Evolutionary conservation across 148 eudicot species (phyloP), one percentile per base, ranked within the genome.

Genomic region (Rhododendron molle): DNA sequence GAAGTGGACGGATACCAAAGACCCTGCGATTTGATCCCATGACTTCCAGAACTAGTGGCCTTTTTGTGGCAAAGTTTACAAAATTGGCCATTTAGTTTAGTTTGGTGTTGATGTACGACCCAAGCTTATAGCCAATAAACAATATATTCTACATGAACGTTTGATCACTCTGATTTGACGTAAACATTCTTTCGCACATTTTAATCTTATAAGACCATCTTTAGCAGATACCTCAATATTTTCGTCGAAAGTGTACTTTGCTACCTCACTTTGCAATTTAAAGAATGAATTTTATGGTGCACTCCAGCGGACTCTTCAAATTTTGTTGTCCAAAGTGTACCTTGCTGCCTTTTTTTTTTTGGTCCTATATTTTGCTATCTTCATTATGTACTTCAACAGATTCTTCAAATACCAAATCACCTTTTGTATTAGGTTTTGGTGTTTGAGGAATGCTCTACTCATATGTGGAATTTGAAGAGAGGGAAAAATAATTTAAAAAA

Each of bases 11-110:
- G 65, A 52, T 95, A 89, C 91, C 92, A 50, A 95, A 92, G 76
- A 92, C 99, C 36, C 85, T 97, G 85, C 91, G 99, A 18, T 97
- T 97, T 93, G 98, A 97, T 92, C 99, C 99, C 18, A 62, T 91
- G 81, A 88, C 95, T 72, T 97, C 99, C 86, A 88, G 84, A 86
- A 93, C 94, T 67, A 93, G 98, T 82, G 96, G 98, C 13, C 90
- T 94, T 69, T 94, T 94, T 85, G 91, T 94, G 46, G 94, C 94
- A 80, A 94, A 93, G 90, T 91, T 94, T 83, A 89, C 91, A 36
- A 94, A 93, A 91, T 76, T 87, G 79, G 30, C 83, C 21, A 58
- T 49, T 69, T 87, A 76, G 76, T 76, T 76, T 56, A 78, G 71
- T 78, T 54, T 60, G 7, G 78, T 28, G 18, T 81, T 58, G 43